These are phyloP conservation scores for Solanum medicagineum DNA, from an alignment of 257 asterid species.

Conservation along the genomic window DNA sequence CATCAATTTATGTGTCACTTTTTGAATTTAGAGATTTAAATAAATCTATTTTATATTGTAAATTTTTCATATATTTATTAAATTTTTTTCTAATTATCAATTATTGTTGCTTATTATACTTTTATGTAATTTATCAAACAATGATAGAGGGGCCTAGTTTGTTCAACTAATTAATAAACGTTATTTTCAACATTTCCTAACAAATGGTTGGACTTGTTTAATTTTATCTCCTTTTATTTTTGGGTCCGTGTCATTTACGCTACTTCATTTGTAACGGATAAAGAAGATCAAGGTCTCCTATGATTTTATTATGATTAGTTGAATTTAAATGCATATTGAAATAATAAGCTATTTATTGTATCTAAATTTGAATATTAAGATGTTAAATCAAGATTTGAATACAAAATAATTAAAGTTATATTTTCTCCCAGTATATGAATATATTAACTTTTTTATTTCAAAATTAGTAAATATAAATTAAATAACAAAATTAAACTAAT, in stretches of 20 bases:
- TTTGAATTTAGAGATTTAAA: too few relatives aligned
- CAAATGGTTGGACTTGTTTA: not conserved
- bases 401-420: not conserved
- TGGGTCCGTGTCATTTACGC: not conserved
- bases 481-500: not conserved
- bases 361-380: not conserved
- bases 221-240: not conserved
- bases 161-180: not conserved
- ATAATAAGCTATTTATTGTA: not conserved
- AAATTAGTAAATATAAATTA: not conserved
- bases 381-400: not conserved
- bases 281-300: not conserved
- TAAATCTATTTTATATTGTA: too few relatives aligned
- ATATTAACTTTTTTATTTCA: not conserved
- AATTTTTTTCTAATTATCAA: too few relatives aligned
- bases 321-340: not conserved
- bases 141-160: not conserved
- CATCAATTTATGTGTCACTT: too few relatives aligned
- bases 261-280: not conserved
- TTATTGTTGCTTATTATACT: too few relatives aligned
- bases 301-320: not conserved
- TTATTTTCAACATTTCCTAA: not conserved
- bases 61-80: too few relatives aligned
- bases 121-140: too few relatives aligned
- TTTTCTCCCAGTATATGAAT: too few relatives aligned